Base-by-base conservation (phyloP, 106 monocot species). In the Allium fistulosum region DNA sequence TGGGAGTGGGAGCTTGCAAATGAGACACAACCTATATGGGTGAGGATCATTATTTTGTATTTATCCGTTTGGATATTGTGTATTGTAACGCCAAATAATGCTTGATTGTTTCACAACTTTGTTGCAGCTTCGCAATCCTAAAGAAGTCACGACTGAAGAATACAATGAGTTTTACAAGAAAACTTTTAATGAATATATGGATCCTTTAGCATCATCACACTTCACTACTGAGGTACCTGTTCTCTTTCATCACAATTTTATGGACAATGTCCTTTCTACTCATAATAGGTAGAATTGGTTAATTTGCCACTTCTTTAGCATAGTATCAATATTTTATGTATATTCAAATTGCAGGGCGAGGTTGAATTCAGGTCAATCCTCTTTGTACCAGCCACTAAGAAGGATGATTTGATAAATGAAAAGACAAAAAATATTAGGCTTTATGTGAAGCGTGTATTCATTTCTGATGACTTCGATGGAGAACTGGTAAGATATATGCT, bases 391-490 rank as follows among this genome's bases (percentile, higher is more conserved):
- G 72, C 83, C 51, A 72, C 81, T 46, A 93, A 80, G 70, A 83
- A 88, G 53, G 92, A 92, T 57, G 99, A 93, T n/a, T 67, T 93
- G 55, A 27, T 72, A 8, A 90, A 79, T 58, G 68, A 53, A 13
- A 99, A 99, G 80, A 99, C 99, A 4, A 99, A 93, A 74, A 99
- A 99, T 55, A 99, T 99, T 49, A 84, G 93, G 74, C 83, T 99
- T 28, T 99, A 87, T 80, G 99, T 93, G 14, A 99, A 99, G 66
- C 90, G 99, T 70, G 93, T 99, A 16, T 99, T 99, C 61, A 99
- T 99, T n/a, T 99, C 99, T 48, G 93, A 99, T 83, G 99, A 99
- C 66, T 99, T 99, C 71, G 99, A 99, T 72, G 99, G 93, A 15
- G 99, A 93, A 67, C 65, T 99, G 82, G 99, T 99, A 87, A 75